phyloP scores from a whole-genome alignment of 306 rosid genomes.

The Corylus heterophylla region DNA sequence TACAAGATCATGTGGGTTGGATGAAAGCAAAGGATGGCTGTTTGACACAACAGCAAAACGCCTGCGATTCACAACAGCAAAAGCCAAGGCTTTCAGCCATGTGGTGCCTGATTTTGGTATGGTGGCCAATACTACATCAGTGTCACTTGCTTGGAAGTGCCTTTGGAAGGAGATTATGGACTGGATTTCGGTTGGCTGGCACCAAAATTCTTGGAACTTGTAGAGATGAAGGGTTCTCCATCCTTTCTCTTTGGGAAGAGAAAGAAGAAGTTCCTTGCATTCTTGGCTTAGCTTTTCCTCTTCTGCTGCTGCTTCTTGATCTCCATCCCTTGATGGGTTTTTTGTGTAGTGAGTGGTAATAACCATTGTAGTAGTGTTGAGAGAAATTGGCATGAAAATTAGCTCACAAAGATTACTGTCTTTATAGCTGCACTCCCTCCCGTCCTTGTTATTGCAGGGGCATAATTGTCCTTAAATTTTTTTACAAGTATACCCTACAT shows the following conservation, averaged over 20 bases:
- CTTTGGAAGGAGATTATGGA: slow-evolving; percentile 47
- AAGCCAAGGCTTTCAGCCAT: slow-evolving; percentile 66
- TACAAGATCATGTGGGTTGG: slow-evolving; percentile 59
- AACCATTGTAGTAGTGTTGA: background rate
- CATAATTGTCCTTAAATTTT: too few species aligned
- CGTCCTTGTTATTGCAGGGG: too few species aligned
- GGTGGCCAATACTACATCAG: slow-evolving; percentile 43
- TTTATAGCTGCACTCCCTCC: background rate
- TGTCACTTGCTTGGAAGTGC: slow-evolving; percentile 50
- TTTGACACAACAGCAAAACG: background rate
- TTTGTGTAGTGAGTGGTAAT: background rate
- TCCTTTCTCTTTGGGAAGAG: slow-evolving; percentile 56
- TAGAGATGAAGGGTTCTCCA: slow-evolving; percentile 42
- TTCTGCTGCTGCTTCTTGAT: background rate
- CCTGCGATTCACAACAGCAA: slow-evolving; percentile 37
- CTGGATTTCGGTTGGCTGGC: slow-evolving; percentile 40
- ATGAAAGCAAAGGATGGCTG: slow-evolving; percentile 47
- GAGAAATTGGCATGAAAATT: background rate
- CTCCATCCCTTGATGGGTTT: too few species aligned
- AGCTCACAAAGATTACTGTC: background rate
- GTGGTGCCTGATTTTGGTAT: slow-evolving; percentile 69
- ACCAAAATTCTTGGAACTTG: slow-evolving; percentile 56
- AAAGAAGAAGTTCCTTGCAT: slow-evolving; percentile 35
- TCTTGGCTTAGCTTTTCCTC: slow-evolving; percentile 31
- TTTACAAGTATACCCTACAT: too few species aligned